These are phyloP conservation scores for Botrytis hyacinthi DNA, from an alignment of 2,329 filamentous ascomycete genomes.

Conservation along the genomic window DNA sequence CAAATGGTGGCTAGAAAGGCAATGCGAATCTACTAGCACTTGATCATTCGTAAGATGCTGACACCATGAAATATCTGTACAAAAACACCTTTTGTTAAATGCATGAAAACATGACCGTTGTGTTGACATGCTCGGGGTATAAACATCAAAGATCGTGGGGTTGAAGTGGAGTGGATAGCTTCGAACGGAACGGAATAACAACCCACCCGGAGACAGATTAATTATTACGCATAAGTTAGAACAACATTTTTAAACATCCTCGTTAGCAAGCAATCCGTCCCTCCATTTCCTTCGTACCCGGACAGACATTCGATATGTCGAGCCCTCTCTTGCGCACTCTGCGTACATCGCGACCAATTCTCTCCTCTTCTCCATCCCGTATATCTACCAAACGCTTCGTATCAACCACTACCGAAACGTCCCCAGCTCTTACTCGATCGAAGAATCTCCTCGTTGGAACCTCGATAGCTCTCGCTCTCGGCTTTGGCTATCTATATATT, in stretches of 20 bases:
- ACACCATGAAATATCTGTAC: not conserved
- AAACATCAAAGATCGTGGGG: not conserved
- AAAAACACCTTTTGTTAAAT: not conserved
- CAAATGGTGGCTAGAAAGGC: not conserved
- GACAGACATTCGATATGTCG: slow-evolving; percentile 18
- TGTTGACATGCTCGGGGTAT: not conserved
- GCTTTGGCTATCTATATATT: slow-evolving; percentile 61
- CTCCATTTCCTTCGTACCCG: not conserved
- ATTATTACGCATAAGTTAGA: not conserved
- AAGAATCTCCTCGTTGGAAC: slow-evolving; percentile 54
- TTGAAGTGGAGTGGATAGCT: not conserved
- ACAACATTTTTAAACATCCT: not conserved
- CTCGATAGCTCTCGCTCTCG: slow-evolving; percentile 48
- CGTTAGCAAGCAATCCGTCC: not conserved
- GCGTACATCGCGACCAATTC: slow-evolving; percentile 7
- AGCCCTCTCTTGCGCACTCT: slow-evolving; percentile 16
- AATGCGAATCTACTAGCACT: not conserved
- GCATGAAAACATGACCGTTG: not conserved
- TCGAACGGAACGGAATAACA: not conserved
- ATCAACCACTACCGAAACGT: slow-evolving; percentile 31
- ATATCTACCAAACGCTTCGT: slow-evolving; percentile 25
- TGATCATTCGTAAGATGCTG: no score
- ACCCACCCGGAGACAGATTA: not conserved
- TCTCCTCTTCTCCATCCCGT: slow-evolving; percentile 2
- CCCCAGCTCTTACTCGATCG: slow-evolving; percentile 44